Evolutionary conservation across 2,329 filamentous ascomycete genomes (phyloP), one percentile per base, ranked within the genome.

Genomic region (Penicillium hordei): DNA sequence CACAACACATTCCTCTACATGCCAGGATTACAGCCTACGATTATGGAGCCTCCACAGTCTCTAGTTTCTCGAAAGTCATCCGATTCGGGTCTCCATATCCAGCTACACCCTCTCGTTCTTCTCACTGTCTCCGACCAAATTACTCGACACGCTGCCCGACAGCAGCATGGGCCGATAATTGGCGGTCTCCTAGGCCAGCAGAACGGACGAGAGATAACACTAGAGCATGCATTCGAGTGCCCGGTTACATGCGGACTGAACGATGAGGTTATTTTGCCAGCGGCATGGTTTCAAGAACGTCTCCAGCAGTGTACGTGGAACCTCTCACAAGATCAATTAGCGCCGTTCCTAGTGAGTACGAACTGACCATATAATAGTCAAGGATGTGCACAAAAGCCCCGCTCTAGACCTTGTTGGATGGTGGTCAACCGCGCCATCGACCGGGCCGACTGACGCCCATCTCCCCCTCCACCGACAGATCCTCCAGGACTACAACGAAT

Each of bases 121-220:
- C 90, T 99, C 77, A 95, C 90, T 64, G 94, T 99, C 69, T 96
- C 93, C 66, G 94, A 99, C 76, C 95, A 96, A 75, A 92, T 97
- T 74, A 96, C 93, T 58, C 86, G 94, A 59, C 93, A 96, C 75
- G 90, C 88, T 1, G 83, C 96, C 56, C 86, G 94, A 58, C 80
- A 86, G 52, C 87, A 92, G 68, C 74, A 80, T 19, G 90, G 90
- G 0, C 91, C 92, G 17, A 83, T 97, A 19, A 84, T 93, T 3
- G 94, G 94, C 56, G 92, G 89, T 52, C 82, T 99, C n/a, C 78
- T 99, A 6, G 94, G 94, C 17, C 90, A 94, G 70, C 93, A 97
- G 68, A 90, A 91, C 79, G 93, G 93, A 21, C 88, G 91, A 57
- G 88, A 93, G 69, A 89, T 97, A 67, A 96, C 91, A 10, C 87